phyloP scores from a whole-genome alignment of 331 rosid species.

The Malus hybrid region DNA sequence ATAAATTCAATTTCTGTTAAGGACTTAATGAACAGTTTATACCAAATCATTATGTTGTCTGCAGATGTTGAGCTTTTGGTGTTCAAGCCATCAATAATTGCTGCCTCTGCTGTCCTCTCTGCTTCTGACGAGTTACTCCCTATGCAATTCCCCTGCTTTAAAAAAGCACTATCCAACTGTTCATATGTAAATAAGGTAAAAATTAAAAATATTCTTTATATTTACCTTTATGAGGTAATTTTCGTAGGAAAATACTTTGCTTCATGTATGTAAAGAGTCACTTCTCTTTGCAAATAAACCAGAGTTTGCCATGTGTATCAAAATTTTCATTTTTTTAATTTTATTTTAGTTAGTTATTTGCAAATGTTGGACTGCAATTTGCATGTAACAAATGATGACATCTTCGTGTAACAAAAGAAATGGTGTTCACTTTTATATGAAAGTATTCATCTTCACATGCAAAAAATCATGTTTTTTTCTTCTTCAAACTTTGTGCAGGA shows the following conservation, averaged over 20 bases:
- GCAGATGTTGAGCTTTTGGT: conserved; percentile 69
- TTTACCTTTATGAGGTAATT: background rate
- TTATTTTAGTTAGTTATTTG: no score
- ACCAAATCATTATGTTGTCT: background rate
- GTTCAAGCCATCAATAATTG: conserved; percentile 77
- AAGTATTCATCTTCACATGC: background rate
- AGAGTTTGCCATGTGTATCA: background rate
- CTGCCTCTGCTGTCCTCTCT: conserved; percentile 70
- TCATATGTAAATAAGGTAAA: conserved; percentile 63
- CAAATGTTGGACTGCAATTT: no score
- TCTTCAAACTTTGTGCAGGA: conserved; percentile 31
- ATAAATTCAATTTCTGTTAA: background rate
- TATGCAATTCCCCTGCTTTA: conserved; percentile 62
- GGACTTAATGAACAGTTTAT: conserved; percentile 1
- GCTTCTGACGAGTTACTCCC: conserved; percentile 82
- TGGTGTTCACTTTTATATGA: background rate
- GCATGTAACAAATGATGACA: no score
- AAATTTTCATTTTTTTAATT: no score
- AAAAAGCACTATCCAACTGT: conserved; percentile 45
- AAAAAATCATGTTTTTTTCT: background rate
- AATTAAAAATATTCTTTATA: background rate
- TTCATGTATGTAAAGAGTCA: background rate
- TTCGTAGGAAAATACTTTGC: background rate
- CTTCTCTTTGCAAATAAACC: no score
- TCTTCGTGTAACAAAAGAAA: no score